Conservation (phyloP, 2,329 filamentous ascomycete genomes). For the Leptographium radiaticola region DNA sequence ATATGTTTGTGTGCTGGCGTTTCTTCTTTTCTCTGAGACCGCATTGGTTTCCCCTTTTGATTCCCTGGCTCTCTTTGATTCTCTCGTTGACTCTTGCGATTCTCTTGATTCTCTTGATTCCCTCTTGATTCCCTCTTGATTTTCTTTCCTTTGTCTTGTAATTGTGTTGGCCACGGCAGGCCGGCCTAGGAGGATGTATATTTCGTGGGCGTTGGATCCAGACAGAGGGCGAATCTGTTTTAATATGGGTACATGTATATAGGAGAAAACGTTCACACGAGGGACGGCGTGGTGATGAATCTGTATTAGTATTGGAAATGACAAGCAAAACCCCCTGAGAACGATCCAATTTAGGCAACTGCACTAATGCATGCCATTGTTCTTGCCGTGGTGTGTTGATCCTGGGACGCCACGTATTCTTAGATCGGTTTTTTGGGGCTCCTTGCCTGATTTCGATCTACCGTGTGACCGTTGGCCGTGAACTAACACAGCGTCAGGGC, state of each 20-base stretch:
- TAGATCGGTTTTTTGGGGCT: not conserved
- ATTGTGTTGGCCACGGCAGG: not conserved
- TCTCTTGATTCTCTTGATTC: no score
- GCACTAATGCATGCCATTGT: not conserved
- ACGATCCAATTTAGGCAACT: not conserved
- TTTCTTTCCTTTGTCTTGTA: not conserved
- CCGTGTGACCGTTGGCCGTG: not conserved
- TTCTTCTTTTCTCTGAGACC: no score
- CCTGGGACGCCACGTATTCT: not conserved
- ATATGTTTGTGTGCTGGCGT: no score
- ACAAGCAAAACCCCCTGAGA: not conserved
- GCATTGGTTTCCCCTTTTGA: no score
- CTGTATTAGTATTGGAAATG: not conserved
- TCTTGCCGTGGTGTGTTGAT: not conserved
- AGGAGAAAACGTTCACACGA: not conserved
- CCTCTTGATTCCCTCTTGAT: not conserved
- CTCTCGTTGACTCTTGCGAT: not conserved
- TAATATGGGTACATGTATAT: not conserved
- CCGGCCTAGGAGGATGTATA: not conserved
- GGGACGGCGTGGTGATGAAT: not conserved
- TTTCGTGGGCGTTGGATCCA: not conserved
- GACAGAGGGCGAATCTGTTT: not conserved
- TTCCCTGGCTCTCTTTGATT: no score
- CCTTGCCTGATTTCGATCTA: not conserved
- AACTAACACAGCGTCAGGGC: not conserved